These are phyloP conservation scores for Manihot esculenta DNA, from an alignment of 441 rosid genomes.

Conservation along the genomic window DNA sequence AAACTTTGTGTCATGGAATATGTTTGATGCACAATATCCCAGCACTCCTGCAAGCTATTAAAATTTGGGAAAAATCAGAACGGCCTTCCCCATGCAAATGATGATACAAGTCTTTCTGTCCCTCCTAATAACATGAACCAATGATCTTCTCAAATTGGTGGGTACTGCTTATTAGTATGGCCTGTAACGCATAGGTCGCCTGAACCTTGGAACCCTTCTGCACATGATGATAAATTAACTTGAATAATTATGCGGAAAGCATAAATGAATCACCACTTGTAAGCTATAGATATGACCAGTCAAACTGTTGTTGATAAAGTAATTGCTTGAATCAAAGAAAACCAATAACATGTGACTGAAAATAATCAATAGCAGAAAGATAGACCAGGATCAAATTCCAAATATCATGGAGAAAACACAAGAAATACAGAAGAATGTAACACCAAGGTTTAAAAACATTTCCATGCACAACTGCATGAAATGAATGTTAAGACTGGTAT, in stretches of 20 bases:
- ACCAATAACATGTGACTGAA: neutral
- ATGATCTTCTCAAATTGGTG: conserved; percentile 1
- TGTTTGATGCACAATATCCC: conserved; percentile 9
- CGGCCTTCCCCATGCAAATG: conserved; percentile 17
- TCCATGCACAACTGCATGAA: neutral
- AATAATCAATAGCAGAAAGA: neutral
- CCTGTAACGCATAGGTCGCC: conserved; percentile 28
- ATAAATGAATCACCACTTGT: neutral
- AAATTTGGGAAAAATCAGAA: conserved; percentile 4
- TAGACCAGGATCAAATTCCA: neutral
- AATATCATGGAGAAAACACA: neutral
- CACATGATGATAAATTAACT: conserved; percentile 20
- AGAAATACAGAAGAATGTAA: neutral
- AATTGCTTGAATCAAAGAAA: neutral
- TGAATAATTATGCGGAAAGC: neutral
- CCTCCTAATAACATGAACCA: conserved; percentile 9
- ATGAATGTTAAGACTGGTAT: too few relatives aligned
- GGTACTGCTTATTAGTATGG: conserved; percentile 15
- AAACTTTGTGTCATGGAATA: too few relatives aligned
- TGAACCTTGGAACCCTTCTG: conserved; percentile 90
- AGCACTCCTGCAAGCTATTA: conserved; percentile 6
- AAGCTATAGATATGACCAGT: neutral
- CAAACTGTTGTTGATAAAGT: neutral
- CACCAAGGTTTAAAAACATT: neutral
- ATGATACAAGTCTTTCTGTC: conserved; percentile 1